Percentiles rank a stretch among this genome's conserved stretches.
phyloP scores from a whole-genome alignment of 1,284 basidiomycete genomes.

The Afroboletus lepidellus region DNA sequence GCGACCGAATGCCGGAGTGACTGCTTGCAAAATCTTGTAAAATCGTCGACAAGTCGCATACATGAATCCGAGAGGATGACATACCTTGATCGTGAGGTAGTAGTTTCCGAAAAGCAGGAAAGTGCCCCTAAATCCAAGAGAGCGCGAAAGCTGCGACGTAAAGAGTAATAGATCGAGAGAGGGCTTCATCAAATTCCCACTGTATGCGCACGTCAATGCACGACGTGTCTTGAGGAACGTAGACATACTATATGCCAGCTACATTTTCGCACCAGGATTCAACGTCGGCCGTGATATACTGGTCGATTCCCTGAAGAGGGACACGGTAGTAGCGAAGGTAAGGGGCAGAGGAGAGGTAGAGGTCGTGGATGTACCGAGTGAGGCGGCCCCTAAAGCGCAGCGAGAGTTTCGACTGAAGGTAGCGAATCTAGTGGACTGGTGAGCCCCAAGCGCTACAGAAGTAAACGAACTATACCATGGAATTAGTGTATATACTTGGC shows the following conservation, averaged over 20 bases:
- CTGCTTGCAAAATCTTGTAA: conserved; percentile 71
- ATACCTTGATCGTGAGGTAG: conserved; percentile 67
- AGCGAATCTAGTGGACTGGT: conserved; percentile 64
- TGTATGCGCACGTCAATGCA: conserved; percentile 14
- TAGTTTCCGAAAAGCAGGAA: conserved; percentile 83
- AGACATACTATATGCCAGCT: conserved; percentile 81
- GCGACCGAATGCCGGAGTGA: conserved; percentile 92
- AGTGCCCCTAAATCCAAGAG: conserved; percentile 81
- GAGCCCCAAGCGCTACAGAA: background rate
- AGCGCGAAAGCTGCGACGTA: conserved; percentile 86
- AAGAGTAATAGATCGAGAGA: conserved; percentile 91
- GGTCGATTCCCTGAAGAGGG: conserved; percentile 78
- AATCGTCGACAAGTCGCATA: background rate
- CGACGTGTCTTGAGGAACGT: background rate
- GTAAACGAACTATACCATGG: conserved; percentile 63
- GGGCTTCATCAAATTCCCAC: conserved; percentile 77
- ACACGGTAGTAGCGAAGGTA: conserved; percentile 71
- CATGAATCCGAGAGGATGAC: background rate
- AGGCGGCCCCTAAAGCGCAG: conserved; percentile 84
- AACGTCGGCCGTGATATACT: conserved; percentile 93
- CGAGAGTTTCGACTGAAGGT: conserved; percentile 88
- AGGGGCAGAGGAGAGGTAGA: conserved; percentile 80
- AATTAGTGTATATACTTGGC: conserved; percentile 94
- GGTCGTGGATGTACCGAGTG: conserved; percentile 89
- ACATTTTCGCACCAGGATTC: conserved; percentile 89